A percentile compares a stretch with the other conserved stretches of the same genome.
Conservation (phyloP, 2,329 filamentous ascomycete species). For the Xylariaceae sp. region DNA sequence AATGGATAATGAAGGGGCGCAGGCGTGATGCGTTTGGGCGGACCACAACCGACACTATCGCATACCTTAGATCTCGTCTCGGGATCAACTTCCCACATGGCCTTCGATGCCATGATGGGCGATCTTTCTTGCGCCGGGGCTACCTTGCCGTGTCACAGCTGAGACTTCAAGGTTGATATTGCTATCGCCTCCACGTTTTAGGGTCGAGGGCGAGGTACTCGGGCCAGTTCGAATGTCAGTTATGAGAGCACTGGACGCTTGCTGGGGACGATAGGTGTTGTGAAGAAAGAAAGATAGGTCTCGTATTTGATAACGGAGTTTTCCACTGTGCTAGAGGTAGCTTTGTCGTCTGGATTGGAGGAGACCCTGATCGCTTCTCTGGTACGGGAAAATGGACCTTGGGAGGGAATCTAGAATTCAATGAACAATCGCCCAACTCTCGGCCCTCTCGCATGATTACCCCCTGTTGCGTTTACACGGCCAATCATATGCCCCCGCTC, state of each 20-base stretch:
- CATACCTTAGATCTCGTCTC: slow-evolving; percentile 91
- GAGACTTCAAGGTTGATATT: no score
- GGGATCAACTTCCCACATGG: slow-evolving; percentile 98
- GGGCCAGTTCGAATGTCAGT: no score
- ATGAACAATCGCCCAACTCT: not conserved
- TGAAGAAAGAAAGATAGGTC: no score
- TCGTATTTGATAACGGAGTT: slow-evolving; percentile 2
- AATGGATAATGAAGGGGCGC: no score
- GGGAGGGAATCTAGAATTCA: not conserved
- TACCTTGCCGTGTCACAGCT: no score
- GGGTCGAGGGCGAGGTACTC: no score
- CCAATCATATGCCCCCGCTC: not conserved
- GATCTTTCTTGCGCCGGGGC: not conserved
- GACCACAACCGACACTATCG: no score
- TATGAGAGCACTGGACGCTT: no score
- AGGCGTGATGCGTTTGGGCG: no score
- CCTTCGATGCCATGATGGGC: slow-evolving; percentile 58
- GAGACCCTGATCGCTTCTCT: not conserved
- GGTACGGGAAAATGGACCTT: not conserved
- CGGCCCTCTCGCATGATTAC: not conserved
- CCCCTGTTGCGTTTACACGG: not conserved
- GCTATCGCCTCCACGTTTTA: no score
- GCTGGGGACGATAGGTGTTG: no score
- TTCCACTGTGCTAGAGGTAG: slow-evolving; percentile 5
- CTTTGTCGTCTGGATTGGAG: not conserved